These are phyloP conservation scores for Ophiostoma triangulosporum DNA, from an alignment of 2,329 filamentous ascomycete genomes.

Conservation along the genomic window DNA sequence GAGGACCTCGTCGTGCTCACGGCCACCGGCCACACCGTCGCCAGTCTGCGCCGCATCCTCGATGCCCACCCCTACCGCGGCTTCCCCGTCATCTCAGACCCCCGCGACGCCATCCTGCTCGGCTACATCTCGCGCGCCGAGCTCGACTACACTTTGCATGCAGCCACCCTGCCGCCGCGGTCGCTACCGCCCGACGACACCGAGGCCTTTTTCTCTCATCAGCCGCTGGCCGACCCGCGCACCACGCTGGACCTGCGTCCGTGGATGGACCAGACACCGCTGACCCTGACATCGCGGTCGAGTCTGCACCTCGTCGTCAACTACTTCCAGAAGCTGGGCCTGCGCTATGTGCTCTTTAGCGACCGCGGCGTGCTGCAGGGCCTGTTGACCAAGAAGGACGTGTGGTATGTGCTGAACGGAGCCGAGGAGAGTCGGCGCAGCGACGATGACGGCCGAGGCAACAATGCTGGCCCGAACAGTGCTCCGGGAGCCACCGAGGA, in stretches of 20 bases:
- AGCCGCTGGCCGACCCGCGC: slow-evolving; percentile 64
- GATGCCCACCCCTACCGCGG: slow-evolving; percentile 67
- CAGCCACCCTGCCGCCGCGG: slow-evolving; percentile 41
- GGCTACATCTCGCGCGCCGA: slow-evolving; percentile 93
- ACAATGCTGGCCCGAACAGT: slow-evolving; percentile 16
- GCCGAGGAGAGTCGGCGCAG: slow-evolving; percentile 46
- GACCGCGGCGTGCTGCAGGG: slow-evolving; percentile 73
- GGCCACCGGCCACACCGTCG: slow-evolving; percentile 76
- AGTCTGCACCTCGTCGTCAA: slow-evolving; percentile 73
- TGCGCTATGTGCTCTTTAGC: slow-evolving; percentile 79
- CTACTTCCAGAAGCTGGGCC: slow-evolving; percentile 89
- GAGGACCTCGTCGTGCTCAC: slow-evolving; percentile 84
- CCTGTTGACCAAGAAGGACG: slow-evolving; percentile 90
- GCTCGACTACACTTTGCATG: slow-evolving; percentile 64
- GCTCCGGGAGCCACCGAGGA: slow-evolving; percentile 24
- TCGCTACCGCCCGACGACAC: slow-evolving; percentile 56
- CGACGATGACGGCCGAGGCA: slow-evolving; percentile 35
- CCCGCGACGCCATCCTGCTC: slow-evolving; percentile 59
- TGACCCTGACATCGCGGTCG: slow-evolving; percentile 68
- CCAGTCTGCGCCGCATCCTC: slow-evolving; percentile 57
- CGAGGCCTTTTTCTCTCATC: slow-evolving; percentile 69
- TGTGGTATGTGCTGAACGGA: slow-evolving; percentile 84
- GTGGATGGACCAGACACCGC: slow-evolving; percentile 98
- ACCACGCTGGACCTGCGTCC: slow-evolving; percentile 76
- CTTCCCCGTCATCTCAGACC: slow-evolving; percentile 77